These are phyloP conservation scores for Sporodiniella umbellata DNA, from an alignment of 371 early-diverging fungal species.

Conservation along the genomic window DNA sequence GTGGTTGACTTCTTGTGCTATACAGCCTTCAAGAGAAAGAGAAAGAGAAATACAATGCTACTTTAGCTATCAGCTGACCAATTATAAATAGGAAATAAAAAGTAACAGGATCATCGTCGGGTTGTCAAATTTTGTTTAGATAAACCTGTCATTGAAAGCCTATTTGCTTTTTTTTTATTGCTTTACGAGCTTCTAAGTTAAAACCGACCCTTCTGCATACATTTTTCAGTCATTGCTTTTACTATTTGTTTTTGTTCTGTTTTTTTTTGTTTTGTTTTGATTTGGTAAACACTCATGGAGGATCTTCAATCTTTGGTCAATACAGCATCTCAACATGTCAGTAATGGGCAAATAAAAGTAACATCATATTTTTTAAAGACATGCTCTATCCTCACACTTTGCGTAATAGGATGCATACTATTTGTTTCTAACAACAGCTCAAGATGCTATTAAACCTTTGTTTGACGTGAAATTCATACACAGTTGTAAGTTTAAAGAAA, in stretches of 20 bases:
- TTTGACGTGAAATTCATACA: constrained; percentile 29
- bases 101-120: neutral
- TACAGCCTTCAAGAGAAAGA: too few species aligned
- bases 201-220: neutral
- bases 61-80: too few species aligned
- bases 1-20: too few species aligned
- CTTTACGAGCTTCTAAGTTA: neutral
- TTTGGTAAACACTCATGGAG: constrained; percentile 13
- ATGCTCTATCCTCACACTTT: neutral
- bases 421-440: constrained; percentile 19
- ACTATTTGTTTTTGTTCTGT: neutral
- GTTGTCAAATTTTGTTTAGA: neutral
- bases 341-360: constrained; percentile 30
- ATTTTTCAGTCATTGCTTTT: neutral
- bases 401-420: constrained; percentile 22
- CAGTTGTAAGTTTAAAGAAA: constrained; percentile 15
- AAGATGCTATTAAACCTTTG: constrained; percentile 15
- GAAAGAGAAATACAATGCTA: too few species aligned
- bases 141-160: neutral
- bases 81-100: neutral
- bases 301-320: constrained; percentile 21
- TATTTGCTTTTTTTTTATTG: neutral
- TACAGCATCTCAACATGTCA: constrained; percentile 18
- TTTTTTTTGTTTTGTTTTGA: neutral
- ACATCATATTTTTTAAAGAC: neutral